A percentile compares a stretch with the other conserved stretches of the same genome.
phyloP scores from a whole-genome alignment of 2,329 filamentous ascomycete species.

The Mycosphaerella sp. region DNA sequence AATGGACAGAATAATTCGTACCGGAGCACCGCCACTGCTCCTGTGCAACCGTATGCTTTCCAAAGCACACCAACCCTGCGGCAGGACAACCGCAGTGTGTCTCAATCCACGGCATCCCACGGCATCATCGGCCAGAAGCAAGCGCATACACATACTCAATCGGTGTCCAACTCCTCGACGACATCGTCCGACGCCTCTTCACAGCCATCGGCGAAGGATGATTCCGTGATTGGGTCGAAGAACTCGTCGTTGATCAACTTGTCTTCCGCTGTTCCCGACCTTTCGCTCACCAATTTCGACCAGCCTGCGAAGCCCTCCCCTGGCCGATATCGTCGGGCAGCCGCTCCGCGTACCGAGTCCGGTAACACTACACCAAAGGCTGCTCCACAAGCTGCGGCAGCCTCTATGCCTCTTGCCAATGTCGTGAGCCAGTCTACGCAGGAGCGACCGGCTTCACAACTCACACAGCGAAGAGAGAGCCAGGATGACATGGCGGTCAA shows the following conservation, averaged over 20 bases:
- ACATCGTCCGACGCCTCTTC: slow-evolving; percentile 45
- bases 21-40: slow-evolving; percentile 38
- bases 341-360: slow-evolving; percentile 50
- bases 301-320: slow-evolving; percentile 60
- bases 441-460: slow-evolving; percentile 15
- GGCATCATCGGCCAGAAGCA: slow-evolving; percentile 20
- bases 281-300: slow-evolving; percentile 51
- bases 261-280: slow-evolving; percentile 47
- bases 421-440: slow-evolving; percentile 46
- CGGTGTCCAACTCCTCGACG: slow-evolving; percentile 38
- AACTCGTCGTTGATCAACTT: slow-evolving; percentile 41
- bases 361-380: slow-evolving; percentile 34
- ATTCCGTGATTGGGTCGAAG: slow-evolving; percentile 30
- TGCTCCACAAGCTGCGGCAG: slow-evolving; percentile 32
- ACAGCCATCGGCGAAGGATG: slow-evolving; percentile 32
- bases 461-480: slow-evolving; percentile 37
- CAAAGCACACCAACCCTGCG: slow-evolving; percentile 49
- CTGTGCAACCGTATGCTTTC: slow-evolving; percentile 47
- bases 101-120: slow-evolving; percentile 41
- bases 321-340: slow-evolving; percentile 72
- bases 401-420: slow-evolving; percentile 51
- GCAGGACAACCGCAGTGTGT: slow-evolving; percentile 51
- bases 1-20: slow-evolving; percentile 39
- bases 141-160: slow-evolving; percentile 39
- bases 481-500: slow-evolving; percentile 66